These are phyloP conservation scores for Xylaria sp. DNA, from an alignment of 2,329 filamentous ascomycete genomes.

Conservation along the genomic window DNA sequence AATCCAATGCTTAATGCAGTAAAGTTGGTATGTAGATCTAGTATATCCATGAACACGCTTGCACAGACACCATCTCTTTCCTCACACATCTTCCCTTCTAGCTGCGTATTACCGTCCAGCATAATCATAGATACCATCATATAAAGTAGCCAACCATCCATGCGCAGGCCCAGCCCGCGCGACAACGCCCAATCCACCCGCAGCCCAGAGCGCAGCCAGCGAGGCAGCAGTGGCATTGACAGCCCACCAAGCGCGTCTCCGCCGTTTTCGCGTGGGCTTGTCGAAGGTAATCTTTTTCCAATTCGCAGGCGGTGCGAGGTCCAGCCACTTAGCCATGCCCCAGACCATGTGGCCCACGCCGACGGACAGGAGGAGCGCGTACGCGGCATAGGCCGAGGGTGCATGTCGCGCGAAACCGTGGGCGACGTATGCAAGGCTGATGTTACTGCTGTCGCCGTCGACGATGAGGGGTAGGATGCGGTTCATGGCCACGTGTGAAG, in stretches of 20 bases:
- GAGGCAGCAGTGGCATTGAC: slow-evolving; percentile 73
- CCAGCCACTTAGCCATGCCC: slow-evolving; percentile 86
- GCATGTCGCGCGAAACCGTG: slow-evolving; percentile 83
- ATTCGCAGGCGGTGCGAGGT: slow-evolving; percentile 67
- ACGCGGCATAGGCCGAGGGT: slow-evolving; percentile 70
- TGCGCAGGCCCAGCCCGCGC: slow-evolving; percentile 74
- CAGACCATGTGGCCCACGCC: slow-evolving; percentile 84
- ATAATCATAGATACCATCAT: slow-evolving; percentile 74
- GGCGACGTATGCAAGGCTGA: slow-evolving; percentile 83
- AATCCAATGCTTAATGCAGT: not conserved
- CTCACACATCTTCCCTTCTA: not conserved
- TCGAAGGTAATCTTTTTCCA: slow-evolving; percentile 62
- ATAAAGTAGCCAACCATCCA: slow-evolving; percentile 84
- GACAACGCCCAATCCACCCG: slow-evolving; percentile 82
- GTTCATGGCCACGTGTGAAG: slow-evolving; percentile 80
- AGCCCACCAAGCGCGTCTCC: slow-evolving; percentile 74
- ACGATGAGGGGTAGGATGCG: slow-evolving; percentile 78
- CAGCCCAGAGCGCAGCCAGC: slow-evolving; percentile 78
- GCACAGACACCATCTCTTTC: not conserved
- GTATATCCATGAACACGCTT: not conserved
- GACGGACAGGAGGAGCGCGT: slow-evolving; percentile 72
- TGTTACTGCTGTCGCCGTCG: slow-evolving; percentile 86
- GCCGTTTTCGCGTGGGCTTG: slow-evolving; percentile 62
- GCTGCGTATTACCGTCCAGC: slow-evolving; percentile 22
- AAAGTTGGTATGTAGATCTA: not conserved